Percentiles rank a stretch among this genome's conserved stretches.
phyloP scores from a whole-genome alignment of 345 rosid species.

The Heritiera fomes region DNA sequence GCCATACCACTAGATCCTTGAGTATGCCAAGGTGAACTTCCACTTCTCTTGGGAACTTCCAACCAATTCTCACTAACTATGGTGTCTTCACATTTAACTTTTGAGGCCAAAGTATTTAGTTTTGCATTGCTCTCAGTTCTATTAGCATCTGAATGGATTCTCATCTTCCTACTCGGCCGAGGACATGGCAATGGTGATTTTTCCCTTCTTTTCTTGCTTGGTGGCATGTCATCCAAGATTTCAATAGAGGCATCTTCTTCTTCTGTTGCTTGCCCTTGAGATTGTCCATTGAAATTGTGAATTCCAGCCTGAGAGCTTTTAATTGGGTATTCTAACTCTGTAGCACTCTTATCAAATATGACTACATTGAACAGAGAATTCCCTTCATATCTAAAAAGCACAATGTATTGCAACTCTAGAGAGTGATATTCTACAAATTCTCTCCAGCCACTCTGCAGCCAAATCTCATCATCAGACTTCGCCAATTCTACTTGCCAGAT shows the following conservation, averaged over 20 bases:
- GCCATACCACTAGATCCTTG: not conserved
- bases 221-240: not conserved
- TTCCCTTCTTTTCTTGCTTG: not conserved
- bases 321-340: conserved; percentile 27
- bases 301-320: not conserved
- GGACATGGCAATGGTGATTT: not conserved
- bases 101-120: no score
- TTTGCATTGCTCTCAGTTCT: not conserved
- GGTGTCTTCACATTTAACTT: not conserved
- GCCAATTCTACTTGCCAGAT: conserved; percentile 33
- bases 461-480: conserved; percentile 20
- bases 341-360: conserved; percentile 21
- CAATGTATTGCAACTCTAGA: not conserved
- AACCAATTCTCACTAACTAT: not conserved
- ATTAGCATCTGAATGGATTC: not conserved
- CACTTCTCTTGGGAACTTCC: not conserved
- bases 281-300: not conserved
- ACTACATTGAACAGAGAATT: conserved; percentile 20
- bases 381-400: conserved; percentile 22
- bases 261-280: not conserved
- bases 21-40: not conserved
- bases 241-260: conserved; percentile 1
- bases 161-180: not conserved
- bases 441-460: conserved; percentile 32
- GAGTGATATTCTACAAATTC: conserved; percentile 33